Conservation (phyloP, 2,329 filamentous ascomycete species). For the Byssochlamys sp. region DNA sequence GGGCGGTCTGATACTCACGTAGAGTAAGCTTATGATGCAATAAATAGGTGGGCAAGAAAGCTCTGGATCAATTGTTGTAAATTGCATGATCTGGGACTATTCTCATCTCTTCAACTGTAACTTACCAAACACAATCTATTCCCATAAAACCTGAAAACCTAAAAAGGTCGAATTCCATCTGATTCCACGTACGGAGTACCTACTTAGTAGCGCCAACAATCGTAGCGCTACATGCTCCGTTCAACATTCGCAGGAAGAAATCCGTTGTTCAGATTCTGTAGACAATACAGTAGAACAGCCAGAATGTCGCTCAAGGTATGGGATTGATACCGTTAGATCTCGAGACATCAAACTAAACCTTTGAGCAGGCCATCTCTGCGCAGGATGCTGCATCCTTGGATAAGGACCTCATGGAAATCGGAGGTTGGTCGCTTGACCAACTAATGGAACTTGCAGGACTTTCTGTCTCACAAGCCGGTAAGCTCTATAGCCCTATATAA, state of each 20-base stretch:
- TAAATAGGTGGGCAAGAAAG: background rate
- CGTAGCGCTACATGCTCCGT: conserved; percentile 19
- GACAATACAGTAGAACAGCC: conserved; percentile 20
- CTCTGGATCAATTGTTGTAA: background rate
- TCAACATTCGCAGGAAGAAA: conserved; percentile 7
- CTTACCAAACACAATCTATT: background rate
- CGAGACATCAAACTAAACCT: background rate
- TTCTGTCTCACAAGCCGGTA: conserved; percentile 82
- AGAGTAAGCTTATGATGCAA: conserved; percentile 17
- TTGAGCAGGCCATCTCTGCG: conserved; percentile 64
- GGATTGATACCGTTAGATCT: background rate
- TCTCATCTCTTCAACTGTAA: background rate
- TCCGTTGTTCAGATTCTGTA: conserved; percentile 8
- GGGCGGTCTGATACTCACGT: background rate
- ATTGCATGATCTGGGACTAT: background rate
- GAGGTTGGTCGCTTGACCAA: conserved; percentile 87
- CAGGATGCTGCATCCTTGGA: conserved; percentile 84
- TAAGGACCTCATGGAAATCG: conserved; percentile 79
- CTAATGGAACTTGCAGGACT: conserved; percentile 93
- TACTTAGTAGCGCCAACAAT: background rate
- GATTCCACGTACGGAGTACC: background rate
- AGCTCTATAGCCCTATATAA: background rate
- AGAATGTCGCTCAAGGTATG: conserved; percentile 35
- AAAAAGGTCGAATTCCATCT: background rate
- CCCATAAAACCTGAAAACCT: background rate